A percentile compares a stretch with the other conserved stretches of the same genome.
phyloP scores from a whole-genome alignment of 306 rosid genomes.

The Vigna nakashimae region DNA sequence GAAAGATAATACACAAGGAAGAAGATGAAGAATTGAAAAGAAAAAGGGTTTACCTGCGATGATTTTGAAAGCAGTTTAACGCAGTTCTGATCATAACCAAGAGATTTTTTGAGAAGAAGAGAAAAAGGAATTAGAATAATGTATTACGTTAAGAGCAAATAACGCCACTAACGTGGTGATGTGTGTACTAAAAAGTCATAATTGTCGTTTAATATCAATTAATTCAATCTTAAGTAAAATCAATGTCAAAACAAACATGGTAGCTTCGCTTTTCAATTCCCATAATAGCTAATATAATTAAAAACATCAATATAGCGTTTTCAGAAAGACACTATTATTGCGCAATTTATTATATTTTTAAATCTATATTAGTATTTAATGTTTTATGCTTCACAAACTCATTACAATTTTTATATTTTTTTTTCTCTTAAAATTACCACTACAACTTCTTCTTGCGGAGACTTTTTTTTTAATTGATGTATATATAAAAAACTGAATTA shows the following conservation, averaged over 20 bases:
- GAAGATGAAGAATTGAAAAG: neutral
- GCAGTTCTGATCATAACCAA: neutral
- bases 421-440: no score
- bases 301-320: neutral
- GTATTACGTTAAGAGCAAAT: neutral
- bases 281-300: neutral
- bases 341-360: neutral
- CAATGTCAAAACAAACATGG: neutral
- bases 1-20: no score
- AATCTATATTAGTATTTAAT: no score
- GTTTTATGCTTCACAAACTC: no score
- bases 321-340: no score
- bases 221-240: constrained; percentile 2
- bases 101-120: neutral
- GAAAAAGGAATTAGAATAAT: neutral
- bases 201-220: neutral
- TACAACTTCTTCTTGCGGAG: no score
- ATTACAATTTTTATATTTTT: no score
- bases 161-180: neutral
- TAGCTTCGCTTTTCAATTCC: neutral
- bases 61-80: neutral
- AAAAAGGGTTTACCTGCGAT: neutral
- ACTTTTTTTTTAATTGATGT: no score
- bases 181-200: neutral
- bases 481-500: no score